phyloP scores from a whole-genome alignment of 2,329 filamentous ascomycete species.

The Westerdykella aurantiaca region DNA sequence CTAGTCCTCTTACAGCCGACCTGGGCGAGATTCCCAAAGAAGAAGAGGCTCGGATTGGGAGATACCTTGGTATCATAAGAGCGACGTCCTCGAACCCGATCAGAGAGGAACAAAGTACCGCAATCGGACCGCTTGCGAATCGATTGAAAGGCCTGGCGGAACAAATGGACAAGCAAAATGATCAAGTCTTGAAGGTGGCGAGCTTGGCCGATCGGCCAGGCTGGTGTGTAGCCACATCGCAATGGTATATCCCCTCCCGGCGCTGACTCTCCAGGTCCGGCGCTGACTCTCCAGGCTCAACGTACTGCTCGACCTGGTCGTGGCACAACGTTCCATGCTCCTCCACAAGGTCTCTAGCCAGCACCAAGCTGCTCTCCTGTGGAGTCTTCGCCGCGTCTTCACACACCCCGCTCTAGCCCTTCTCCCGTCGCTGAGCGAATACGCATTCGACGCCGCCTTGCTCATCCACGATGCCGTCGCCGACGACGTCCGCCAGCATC shows the following conservation, averaged over 20 bases:
- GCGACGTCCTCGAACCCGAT: constrained; percentile 17
- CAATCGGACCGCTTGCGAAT: constrained; percentile 25
- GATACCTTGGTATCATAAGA: constrained; percentile 33
- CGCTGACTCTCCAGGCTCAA: constrained; percentile 16
- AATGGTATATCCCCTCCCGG: background rate
- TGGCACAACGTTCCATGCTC: constrained; percentile 31
- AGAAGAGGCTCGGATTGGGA: constrained; percentile 19
- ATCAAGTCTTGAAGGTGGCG: constrained; percentile 1
- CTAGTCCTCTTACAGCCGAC: constrained; percentile 1
- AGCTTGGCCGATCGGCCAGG: constrained; percentile 2
- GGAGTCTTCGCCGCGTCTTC: constrained; percentile 35
- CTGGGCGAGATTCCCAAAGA: constrained; percentile 6
- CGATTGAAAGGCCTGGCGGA: constrained; percentile 28
- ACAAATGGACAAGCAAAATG: constrained; percentile 12
- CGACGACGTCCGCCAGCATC: constrained; percentile 33
- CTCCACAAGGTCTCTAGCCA: constrained; percentile 22
- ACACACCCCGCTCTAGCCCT: constrained; percentile 34
- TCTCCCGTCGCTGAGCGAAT: constrained; percentile 33
- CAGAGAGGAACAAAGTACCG: constrained; percentile 15
- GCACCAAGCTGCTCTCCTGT: constrained; percentile 28
- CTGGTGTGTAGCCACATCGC: constrained; percentile 21
- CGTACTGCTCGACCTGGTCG: constrained; percentile 38
- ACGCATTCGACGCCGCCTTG: constrained; percentile 42
- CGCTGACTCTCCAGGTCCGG: constrained; percentile 10
- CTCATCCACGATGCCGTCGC: constrained; percentile 40